Evolutionary conservation across 1,139 yeast species (phyloP).

Genomic region (Geotrichum europaeum): DNA sequence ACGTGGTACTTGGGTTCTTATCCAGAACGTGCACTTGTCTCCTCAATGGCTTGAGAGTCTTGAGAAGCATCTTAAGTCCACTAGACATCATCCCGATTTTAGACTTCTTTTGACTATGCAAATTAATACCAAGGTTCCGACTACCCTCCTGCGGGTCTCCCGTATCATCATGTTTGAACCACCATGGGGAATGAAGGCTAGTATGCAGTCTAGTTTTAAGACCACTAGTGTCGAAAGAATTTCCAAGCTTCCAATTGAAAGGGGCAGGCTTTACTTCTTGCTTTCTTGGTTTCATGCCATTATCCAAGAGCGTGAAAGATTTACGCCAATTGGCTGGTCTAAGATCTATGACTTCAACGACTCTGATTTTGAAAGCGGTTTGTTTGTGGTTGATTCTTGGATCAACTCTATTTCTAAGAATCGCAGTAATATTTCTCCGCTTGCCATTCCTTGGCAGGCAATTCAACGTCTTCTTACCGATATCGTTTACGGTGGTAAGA

Average conservation of each 20-base stretch:
- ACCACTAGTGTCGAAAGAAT: slow-evolving; percentile 26
- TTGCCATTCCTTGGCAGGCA: slow-evolving; percentile 52
- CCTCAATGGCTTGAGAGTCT: slow-evolving; percentile 54
- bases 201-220: slow-evolving; percentile 38
- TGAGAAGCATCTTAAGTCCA: slow-evolving; percentile 41
- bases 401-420: slow-evolving; percentile 31
- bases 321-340: slow-evolving; percentile 57
- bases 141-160: slow-evolving; percentile 47
- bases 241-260: slow-evolving; percentile 39
- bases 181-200: slow-evolving; percentile 52
- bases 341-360: slow-evolving; percentile 65
- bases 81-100: slow-evolving; percentile 36
- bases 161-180: slow-evolving; percentile 54
- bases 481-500: slow-evolving; percentile 70
- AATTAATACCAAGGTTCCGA: slow-evolving; percentile 47
- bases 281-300: slow-evolving; percentile 67
- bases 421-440: slow-evolving; percentile 43
- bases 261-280: slow-evolving; percentile 47
- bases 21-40: slow-evolving; percentile 77
- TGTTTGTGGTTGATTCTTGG: slow-evolving; percentile 42
- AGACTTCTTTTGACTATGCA: slow-evolving; percentile 58
- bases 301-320: slow-evolving; percentile 53
- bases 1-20: slow-evolving; percentile 58
- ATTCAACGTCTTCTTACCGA: slow-evolving; percentile 47
- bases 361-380: slow-evolving; percentile 58